These are phyloP conservation scores for Gardenia jasminoides DNA, from an alignment of 257 asterid genomes.

Conservation along the genomic window DNA sequence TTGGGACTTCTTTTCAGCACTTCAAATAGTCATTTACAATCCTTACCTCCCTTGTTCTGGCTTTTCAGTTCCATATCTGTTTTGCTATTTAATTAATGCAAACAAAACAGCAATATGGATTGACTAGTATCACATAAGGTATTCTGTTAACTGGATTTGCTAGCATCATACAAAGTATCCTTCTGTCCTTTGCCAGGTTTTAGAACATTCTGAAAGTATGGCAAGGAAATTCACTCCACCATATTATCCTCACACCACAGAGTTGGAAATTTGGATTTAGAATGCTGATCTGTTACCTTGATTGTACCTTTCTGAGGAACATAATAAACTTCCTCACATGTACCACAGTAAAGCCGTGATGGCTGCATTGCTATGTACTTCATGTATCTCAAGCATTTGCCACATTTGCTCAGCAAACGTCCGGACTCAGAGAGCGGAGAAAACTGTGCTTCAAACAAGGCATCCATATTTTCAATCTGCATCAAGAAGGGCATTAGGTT, in stretches of 20 bases:
- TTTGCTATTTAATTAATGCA: not conserved
- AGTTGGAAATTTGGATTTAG: not conserved
- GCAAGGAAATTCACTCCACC: not conserved
- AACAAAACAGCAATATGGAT: not conserved
- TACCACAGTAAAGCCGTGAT: constrained; percentile 77
- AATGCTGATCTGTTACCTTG: constrained; percentile 49
- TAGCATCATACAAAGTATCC: not conserved
- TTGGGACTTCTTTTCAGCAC: not conserved
- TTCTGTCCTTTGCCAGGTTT: not conserved
- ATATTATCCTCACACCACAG: not conserved
- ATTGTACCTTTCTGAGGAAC: constrained; percentile 82
- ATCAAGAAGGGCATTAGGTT: constrained; percentile 11
- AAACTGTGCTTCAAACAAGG: constrained; percentile 91
- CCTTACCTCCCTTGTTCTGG: not conserved
- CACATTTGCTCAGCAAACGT: constrained; percentile 84
- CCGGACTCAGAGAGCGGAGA: constrained; percentile 89
- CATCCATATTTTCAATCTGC: constrained; percentile 92
- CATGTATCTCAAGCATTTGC: constrained; percentile 93
- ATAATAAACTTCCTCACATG: constrained; percentile 92
- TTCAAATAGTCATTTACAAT: too few species aligned
- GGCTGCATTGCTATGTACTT: constrained; percentile 80
- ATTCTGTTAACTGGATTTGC: not conserved
- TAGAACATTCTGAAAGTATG: not conserved
- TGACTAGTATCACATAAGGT: not conserved
- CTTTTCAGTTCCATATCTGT: not conserved